These are phyloP conservation scores for Teratosphaeria viscida DNA, from an alignment of 2,329 filamentous ascomycete genomes.

Conservation along the genomic window DNA sequence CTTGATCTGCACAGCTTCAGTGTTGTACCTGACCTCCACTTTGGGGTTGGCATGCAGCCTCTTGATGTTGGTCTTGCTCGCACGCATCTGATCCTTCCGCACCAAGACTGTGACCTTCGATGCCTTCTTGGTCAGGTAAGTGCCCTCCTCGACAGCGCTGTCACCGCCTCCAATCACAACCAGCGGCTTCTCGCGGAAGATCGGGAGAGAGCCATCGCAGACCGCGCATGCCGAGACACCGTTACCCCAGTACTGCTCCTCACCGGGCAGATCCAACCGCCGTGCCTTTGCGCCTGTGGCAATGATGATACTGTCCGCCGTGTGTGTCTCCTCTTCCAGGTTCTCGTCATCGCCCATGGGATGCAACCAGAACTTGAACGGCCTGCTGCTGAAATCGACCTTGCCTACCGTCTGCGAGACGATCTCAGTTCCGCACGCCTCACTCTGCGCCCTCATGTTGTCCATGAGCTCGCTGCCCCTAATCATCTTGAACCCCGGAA, in stretches of 20 bases:
- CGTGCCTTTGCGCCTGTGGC: conserved; percentile 90
- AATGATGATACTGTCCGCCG: conserved; percentile 84
- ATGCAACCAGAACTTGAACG: conserved; percentile 75
- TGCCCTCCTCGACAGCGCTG: conserved; percentile 91
- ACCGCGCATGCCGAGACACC: conserved; percentile 95
- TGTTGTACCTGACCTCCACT: conserved; percentile 82
- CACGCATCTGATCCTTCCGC: conserved; percentile 73
- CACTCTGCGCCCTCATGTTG: conserved; percentile 83
- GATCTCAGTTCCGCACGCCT: conserved; percentile 85
- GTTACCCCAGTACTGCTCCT: conserved; percentile 95
- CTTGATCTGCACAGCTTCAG: conserved; percentile 68
- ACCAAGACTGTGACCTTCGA: conserved; percentile 92
- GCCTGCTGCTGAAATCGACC: conserved; percentile 71
- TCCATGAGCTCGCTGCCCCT: conserved; percentile 88
- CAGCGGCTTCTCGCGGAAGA: conserved; percentile 92
- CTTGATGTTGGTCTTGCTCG: conserved; percentile 84
- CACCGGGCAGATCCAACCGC: conserved; percentile 70
- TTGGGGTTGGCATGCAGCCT: conserved; percentile 75
- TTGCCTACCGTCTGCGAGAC: conserved; percentile 84
- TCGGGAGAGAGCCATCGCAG: conserved; percentile 91
- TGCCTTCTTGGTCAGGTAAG: conserved; percentile 96
- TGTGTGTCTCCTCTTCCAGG: conserved; percentile 60
- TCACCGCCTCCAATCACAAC: conserved; percentile 96
- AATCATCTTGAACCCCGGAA: conserved; percentile 86
- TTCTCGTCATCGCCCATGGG: conserved; percentile 70